Percentiles rank a stretch among this genome's conserved stretches.
Evolutionary conservation across 306 rosid genomes (phyloP).

Genomic region (Dalbergia cultrata): DNA sequence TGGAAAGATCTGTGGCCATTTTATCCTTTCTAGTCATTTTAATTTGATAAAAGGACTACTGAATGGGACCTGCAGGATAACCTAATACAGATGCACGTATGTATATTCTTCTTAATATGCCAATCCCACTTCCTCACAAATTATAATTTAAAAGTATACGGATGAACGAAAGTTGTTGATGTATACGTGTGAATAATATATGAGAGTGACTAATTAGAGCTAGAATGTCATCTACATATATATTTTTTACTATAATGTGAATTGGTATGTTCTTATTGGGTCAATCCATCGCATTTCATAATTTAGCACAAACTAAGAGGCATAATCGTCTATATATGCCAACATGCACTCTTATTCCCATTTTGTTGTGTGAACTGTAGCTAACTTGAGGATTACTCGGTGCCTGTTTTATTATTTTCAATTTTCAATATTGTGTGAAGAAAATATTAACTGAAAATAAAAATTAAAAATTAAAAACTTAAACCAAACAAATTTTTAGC

Average conservation of each 20-base stretch:
- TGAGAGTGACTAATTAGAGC: not conserved
- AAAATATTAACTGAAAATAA: too few species aligned
- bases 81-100: not conserved
- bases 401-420: too few species aligned
- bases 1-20: not conserved
- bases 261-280: not conserved
- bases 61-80: not conserved
- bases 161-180: not conserved
- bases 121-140: constrained; percentile 1
- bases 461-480: too few species aligned
- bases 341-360: too few species aligned
- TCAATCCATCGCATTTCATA: not conserved
- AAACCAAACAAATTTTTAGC: too few species aligned
- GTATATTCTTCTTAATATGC: constrained; percentile 13
- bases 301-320: not conserved
- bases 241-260: not conserved
- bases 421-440: too few species aligned
- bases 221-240: not conserved
- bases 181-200: not conserved
- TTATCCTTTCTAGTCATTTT: not conserved
- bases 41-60: not conserved
- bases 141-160: not conserved
- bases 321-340: not conserved
- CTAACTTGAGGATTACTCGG: too few species aligned
- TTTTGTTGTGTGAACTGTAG: too few species aligned